These are phyloP conservation scores for Candida argentea DNA, from an alignment of 805 yeast species.

Conservation along the genomic window DNA sequence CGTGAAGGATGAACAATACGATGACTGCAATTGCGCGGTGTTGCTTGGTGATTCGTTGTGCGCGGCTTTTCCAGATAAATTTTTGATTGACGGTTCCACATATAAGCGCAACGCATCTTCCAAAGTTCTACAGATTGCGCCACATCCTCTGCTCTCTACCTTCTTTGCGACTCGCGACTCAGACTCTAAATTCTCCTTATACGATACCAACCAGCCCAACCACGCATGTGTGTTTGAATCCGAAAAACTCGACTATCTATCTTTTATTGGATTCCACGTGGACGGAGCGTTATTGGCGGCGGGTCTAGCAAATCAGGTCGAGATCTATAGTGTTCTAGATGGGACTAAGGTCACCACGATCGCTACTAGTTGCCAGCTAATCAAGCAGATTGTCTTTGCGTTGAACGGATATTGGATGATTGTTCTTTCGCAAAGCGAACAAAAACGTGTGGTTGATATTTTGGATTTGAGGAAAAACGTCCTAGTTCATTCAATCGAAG, in stretches of 20 bases:
- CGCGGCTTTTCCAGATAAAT: not conserved
- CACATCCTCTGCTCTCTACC: slow-evolving; percentile 23
- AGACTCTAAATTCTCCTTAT: slow-evolving; percentile 14
- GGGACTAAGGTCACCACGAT: slow-evolving; percentile 27
- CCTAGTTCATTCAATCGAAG: slow-evolving; percentile 17
- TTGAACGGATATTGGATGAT: slow-evolving; percentile 58
- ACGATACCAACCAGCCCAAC: slow-evolving; percentile 3
- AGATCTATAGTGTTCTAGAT: slow-evolving; percentile 29
- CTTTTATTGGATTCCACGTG: slow-evolving; percentile 24
- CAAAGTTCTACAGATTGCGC: slow-evolving; percentile 8
- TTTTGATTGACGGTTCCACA: not conserved
- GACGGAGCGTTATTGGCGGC: slow-evolving; percentile 39
- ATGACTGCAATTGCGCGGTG: not conserved
- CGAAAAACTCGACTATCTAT: not conserved
- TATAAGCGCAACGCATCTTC: not conserved
- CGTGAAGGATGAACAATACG: not conserved
- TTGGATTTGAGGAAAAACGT: slow-evolving; percentile 40
- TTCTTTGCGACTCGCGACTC: slow-evolving; percentile 19
- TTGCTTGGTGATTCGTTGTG: not conserved
- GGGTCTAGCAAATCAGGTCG: slow-evolving; percentile 25
- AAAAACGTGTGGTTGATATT: slow-evolving; percentile 21
- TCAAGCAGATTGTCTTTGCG: slow-evolving; percentile 39
- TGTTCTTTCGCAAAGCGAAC: slow-evolving; percentile 16
- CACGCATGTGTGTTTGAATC: slow-evolving; percentile 1
- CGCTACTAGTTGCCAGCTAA: slow-evolving; percentile 9